Conservation (phyloP, 441 rosid species). For the Cnidoscolus chayamansa region DNA sequence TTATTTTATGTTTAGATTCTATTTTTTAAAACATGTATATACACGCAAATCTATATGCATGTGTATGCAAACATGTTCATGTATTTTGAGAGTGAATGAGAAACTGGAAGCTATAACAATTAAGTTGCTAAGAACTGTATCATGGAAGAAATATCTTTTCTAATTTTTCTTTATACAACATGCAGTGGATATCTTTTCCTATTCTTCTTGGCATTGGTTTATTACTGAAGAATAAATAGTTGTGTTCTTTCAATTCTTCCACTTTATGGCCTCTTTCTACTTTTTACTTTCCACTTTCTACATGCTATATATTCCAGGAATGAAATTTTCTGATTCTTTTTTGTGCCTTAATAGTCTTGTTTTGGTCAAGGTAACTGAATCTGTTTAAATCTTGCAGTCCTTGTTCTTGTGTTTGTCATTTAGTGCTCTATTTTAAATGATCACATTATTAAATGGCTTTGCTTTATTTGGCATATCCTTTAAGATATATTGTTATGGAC, state of each 20-base stretch:
- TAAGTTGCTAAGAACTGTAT: background rate
- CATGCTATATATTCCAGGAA: background rate
- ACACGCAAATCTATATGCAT: no score
- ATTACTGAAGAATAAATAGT: background rate
- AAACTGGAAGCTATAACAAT: background rate
- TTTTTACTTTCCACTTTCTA: background rate
- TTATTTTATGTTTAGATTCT: conserved; percentile 22
- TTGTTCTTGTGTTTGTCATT: background rate
- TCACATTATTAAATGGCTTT: background rate
- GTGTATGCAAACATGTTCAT: background rate
- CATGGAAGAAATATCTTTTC: background rate
- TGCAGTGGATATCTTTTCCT: background rate
- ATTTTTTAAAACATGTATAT: no score
- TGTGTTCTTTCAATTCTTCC: background rate
- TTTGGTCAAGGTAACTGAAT: background rate
- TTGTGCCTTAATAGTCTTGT: background rate
- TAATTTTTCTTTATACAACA: background rate
- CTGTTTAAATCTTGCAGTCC: background rate
- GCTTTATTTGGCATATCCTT: background rate
- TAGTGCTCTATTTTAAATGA: background rate
- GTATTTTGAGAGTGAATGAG: background rate
- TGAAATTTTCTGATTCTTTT: background rate
- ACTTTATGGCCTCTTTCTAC: background rate
- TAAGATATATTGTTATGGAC: background rate
- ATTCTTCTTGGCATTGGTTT: background rate